Conservation (phyloP, 345 rosid species). For the Viola odorata region DNA sequence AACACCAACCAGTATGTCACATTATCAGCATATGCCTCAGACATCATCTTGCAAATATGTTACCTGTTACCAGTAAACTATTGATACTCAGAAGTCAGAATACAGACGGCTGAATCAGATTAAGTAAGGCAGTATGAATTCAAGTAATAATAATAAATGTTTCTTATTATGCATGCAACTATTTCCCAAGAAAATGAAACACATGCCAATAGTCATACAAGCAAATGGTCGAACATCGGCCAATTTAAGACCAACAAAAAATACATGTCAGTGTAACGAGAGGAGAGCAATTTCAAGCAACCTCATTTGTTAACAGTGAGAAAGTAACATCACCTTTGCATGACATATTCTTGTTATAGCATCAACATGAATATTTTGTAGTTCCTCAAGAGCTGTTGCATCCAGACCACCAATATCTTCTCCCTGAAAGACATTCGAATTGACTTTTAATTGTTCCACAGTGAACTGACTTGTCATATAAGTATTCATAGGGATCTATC, state of each 20-base stretch:
- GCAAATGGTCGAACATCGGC: no score
- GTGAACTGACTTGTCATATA: no score
- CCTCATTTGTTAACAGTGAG: background rate
- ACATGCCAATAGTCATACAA: no score
- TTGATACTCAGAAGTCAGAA: background rate
- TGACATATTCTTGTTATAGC: slow-evolving; percentile 49
- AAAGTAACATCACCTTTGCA: slow-evolving; percentile 36
- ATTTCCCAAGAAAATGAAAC: no score
- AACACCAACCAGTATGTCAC: slow-evolving; percentile 11
- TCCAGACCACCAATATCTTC: slow-evolving; percentile 47
- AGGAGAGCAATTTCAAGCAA: background rate
- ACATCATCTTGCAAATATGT: background rate
- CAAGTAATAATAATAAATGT: no score
- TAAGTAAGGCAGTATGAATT: no score
- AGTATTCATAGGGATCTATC: no score
- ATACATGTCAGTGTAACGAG: no score
- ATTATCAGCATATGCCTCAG: background rate
- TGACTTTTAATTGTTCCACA: background rate
- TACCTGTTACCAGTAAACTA: background rate
- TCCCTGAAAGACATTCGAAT: slow-evolving; percentile 29
- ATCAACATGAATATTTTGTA: slow-evolving; percentile 53
- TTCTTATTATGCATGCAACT: no score
- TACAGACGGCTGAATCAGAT: no score
- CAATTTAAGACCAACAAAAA: no score
- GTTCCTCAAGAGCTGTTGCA: slow-evolving; percentile 42